These are phyloP conservation scores for Medicago truncatula DNA, from an alignment of 306 rosid species.

Conservation along the genomic window DNA sequence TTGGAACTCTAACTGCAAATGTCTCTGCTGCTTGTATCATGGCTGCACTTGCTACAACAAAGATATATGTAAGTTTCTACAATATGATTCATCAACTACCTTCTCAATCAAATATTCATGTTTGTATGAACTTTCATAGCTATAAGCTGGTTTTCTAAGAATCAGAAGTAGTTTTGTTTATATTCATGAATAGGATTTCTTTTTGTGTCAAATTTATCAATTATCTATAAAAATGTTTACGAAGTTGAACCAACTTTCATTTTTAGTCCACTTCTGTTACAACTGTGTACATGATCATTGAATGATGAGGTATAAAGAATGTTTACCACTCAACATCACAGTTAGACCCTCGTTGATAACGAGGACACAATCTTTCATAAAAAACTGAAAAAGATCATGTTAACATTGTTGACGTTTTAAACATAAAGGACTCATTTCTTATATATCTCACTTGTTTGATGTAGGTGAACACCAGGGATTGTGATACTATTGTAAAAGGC, in stretches of 20 bases:
- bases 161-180: background rate
- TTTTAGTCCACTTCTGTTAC: too few relatives aligned
- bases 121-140: background rate
- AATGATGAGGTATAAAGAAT: too few relatives aligned
- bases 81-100: background rate
- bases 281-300: too few relatives aligned
- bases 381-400: too few relatives aligned
- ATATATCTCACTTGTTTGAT: constrained; percentile 19
- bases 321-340: too few relatives aligned
- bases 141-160: background rate
- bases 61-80: constrained; percentile 52
- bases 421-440: background rate
- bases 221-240: too few relatives aligned
- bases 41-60: constrained; percentile 66
- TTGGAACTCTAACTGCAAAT: constrained; percentile 78
- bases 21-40: constrained; percentile 69
- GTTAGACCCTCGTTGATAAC: too few relatives aligned
- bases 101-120: background rate
- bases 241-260: too few relatives aligned
- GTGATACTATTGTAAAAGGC: constrained; percentile 57
- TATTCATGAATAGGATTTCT: background rate
- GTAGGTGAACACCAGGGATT: constrained; percentile 57
- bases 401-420: too few relatives aligned
- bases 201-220: too few relatives aligned
- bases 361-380: too few relatives aligned